Evolutionary conservation across 148 eudicot genomes (phyloP), one percentile per base, ranked within the genome.

Genomic region (Chenopodium formosanum): DNA sequence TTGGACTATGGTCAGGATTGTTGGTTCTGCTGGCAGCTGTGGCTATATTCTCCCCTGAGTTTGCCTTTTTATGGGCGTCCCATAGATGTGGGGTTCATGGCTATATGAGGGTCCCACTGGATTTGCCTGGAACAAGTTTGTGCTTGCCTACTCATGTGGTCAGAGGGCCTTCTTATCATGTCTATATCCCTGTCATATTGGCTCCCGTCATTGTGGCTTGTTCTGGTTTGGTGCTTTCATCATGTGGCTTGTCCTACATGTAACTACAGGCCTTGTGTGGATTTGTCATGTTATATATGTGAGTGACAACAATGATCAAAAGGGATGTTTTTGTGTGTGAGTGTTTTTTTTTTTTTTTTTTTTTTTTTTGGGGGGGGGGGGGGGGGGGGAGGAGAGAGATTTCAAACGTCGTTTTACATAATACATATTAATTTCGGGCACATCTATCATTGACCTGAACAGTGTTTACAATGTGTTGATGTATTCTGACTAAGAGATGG

Each of bases 141-240:
- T 87, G 89, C 66, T 80, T 87, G 56, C 87, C 89, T 72, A 67
- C 82, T 22, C 63, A 80, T 17, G 56, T 82, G 78, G 80, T 85
- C 22, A 85, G 75, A 63, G 84, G 81, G 52, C 83, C 89, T 56
- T 63, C 63, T 0, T 80, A 73, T 7, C 87, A 82, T 68, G 31
- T 77, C 64, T 81, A 82, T 65, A 64, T 87, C 34, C 86, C 87
- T 14, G 74, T 79, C 2, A 19, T 82, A 1, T 80, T 87, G 74
- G 85, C 87, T 50, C 78, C 83, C 12, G 79, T 87, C 16, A 14
- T 80, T 47, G 89, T 87, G 7, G 86, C 84, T 47, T 80, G 64
- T 69, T 87, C 87, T 27, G 84, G 79, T 65, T 32, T 77, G 32
- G 50, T 82, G 66, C 86, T 87, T 25, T 72, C 86, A 23, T 71